Conservation (phyloP, 2,329 filamentous ascomycete genomes). For the Bipolaris gigantea region DNA sequence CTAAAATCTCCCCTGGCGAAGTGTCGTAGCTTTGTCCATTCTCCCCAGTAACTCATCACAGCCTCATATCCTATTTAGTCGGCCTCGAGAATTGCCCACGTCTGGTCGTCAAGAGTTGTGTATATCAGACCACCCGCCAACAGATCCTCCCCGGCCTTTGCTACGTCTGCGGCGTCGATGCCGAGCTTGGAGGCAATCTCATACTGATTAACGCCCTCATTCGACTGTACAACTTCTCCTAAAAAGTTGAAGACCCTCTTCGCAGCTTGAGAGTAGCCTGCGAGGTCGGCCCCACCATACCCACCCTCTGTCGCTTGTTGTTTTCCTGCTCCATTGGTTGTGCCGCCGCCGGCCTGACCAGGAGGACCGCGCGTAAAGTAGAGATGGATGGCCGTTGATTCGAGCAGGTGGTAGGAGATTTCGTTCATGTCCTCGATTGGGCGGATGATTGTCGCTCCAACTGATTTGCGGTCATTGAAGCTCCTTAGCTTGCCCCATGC, state of each 20-base stretch:
- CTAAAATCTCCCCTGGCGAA: neutral
- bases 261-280: slow-evolving; percentile 56
- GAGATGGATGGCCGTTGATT: slow-evolving; percentile 86
- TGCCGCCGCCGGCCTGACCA: slow-evolving; percentile 44
- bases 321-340: slow-evolving; percentile 27
- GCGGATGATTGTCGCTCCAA: slow-evolving; percentile 79
- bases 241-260: slow-evolving; percentile 73
- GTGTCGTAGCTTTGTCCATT: neutral
- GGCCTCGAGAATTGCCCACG: slow-evolving; percentile 80
- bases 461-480: slow-evolving; percentile 80
- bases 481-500: slow-evolving; percentile 82
- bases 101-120: slow-evolving; percentile 89
- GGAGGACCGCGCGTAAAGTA: slow-evolving; percentile 75
- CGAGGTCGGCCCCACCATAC: slow-evolving; percentile 39
- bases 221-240: slow-evolving; percentile 66
- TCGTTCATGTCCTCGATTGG: slow-evolving; percentile 86
- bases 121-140: slow-evolving; percentile 75
- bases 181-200: slow-evolving; percentile 68
- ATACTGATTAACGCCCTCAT: slow-evolving; percentile 82
- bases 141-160: slow-evolving; percentile 80
- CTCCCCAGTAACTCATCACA: neutral
- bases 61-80: slow-evolving; percentile 21
- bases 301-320: slow-evolving; percentile 27
- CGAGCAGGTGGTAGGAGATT: slow-evolving; percentile 87
- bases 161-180: slow-evolving; percentile 70